Evolutionary conservation across 495 filamentous ascomycete genomes (phyloP).

Genomic region (Thermothielavioides terrestris): DNA sequence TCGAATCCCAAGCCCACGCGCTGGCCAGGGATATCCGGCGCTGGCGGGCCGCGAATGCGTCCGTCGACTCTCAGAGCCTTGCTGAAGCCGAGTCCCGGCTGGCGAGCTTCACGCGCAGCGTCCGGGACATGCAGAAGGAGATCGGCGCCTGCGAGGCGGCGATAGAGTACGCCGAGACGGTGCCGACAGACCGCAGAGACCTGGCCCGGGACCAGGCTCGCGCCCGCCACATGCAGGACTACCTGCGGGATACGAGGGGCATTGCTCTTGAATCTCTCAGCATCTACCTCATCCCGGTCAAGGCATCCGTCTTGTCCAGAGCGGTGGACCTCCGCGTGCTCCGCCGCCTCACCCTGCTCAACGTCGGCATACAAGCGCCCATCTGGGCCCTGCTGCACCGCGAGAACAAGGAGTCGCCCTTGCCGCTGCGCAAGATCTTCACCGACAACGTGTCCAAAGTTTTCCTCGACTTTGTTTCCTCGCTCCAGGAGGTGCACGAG

Average conservation of each 20-base stretch:
- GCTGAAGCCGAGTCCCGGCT: conserved; percentile 14
- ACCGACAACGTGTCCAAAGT: conserved; percentile 50
- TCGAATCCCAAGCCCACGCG: conserved; percentile 12
- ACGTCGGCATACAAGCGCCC: conserved; percentile 49
- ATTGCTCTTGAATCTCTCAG: conserved; percentile 43
- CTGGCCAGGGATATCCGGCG: conserved; percentile 16
- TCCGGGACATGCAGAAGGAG: conserved; percentile 18
- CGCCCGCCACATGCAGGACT: conserved; percentile 34
- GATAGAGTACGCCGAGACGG: conserved; percentile 16
- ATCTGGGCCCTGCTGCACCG: conserved; percentile 48
- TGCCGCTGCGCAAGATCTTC: conserved; percentile 47
- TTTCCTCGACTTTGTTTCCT: conserved; percentile 43
- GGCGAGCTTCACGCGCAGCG: conserved; percentile 5
- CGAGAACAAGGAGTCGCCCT: conserved; percentile 40
- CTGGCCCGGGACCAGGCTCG: conserved; percentile 10
- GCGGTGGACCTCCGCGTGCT: conserved; percentile 46
- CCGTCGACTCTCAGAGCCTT: conserved; percentile 1
- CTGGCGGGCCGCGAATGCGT: conserved; percentile 4
- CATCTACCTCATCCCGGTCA: conserved; percentile 50
- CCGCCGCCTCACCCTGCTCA: conserved; percentile 48
- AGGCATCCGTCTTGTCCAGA: conserved; percentile 41
- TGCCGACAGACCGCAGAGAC: background rate
- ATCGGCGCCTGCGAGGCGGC: conserved; percentile 16
- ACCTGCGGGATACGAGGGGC: conserved; percentile 46
- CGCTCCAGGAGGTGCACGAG: conserved; percentile 45